Evolutionary conservation across 2,329 filamentous ascomycete species (phyloP), one percentile per base, ranked within the genome.

Genomic region (Botrytis tulipae): DNA sequence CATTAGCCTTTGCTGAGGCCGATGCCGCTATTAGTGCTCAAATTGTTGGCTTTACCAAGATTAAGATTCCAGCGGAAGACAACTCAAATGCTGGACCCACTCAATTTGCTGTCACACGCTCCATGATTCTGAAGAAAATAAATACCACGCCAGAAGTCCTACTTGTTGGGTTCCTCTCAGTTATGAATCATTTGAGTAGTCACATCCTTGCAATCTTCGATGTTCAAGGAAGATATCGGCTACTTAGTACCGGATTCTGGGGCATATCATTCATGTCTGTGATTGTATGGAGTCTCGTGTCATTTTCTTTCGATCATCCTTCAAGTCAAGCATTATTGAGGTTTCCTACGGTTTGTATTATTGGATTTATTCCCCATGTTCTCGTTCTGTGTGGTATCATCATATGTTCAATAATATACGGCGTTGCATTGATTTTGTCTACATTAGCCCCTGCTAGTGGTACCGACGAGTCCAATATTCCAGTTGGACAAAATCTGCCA

Each of bases 281-380:
- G 48, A 94, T 98, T 76, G 83, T 92, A 4, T 94, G 92, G 88
- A 95, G 93, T 76, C 89, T 93, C 48, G 80, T 89, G 42, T 86
- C 85, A 14, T 91, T 89, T 75, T 89, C 88, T 9, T 79, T 89
- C 25, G 88, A 91, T 46, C 89, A 93, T 74, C 82, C 90, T 8
- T 81, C 84, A 0, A 84, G 84, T 35, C 88, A 90, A 79, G 92
- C 93, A 6, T 86, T 97, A 18, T 85, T 98, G 60, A 89, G 93
- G 75, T 98, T 97, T 77, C 96, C 96, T 5, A 98, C 95, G 0
- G 94, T 98, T 59, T 98, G 93, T 79, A 94, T 98, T 74, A 92
- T 98, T 44, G 94, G 95, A 0, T 98, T 98, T 81, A 92, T 98
- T 51, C 96, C 96, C 1, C 95, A 98, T 82, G 86, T 98, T n/a